Base-by-base conservation (phyloP, 2,329 filamentous ascomycete species). In the Aspergillus cejpii region DNA sequence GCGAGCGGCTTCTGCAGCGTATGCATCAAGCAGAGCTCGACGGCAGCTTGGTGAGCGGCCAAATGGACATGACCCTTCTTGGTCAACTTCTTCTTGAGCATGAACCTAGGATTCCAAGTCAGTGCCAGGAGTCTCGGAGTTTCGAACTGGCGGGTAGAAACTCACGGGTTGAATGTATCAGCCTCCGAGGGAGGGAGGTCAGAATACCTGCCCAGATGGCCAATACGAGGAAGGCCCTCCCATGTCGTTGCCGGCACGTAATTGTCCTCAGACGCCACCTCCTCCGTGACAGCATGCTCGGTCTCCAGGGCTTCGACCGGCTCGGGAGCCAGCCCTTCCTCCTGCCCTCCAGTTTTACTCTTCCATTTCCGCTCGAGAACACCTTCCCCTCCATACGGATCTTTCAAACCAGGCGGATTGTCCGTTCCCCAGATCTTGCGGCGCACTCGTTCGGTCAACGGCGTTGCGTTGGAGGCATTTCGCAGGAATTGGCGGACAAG, bases 191-290 rank as follows among this genome's bases (percentile, higher is more conserved):
- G 58, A 28, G 65, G 64, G 17, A 63, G 48, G 33, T 70, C 57
- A 28, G 51, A 58, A 67, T 68, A 73, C 45, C 58, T 62, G 31
- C 64, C 67, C 37, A 72, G 57, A 47, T 72, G 70, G 5, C 81
- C 81, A 26, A 84, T 68, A 39, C 64, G 66, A 52, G 76, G 69
- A 47, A 84, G 60, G 0, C 73, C 74, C 42, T 77, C 65, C 74
- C 76, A 78, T 3, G 65, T 73, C 26, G 59, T 60, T 20, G 76
- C 72, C 14, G 68, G 67, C 40, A 66, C 57, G 60, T 79, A 79
- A 8, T 62, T 49, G 38, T 55, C 55, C 12, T 49, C 43, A 21
- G 44, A 39, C 7, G 34, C 40, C 28, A 42, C 39, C 14, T 56
- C 42, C 26, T 52, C 38, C 19, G 47, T 31, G 17, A 41, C 48